Base-by-base conservation (phyloP, 2,329 filamentous ascomycete genomes). In the Aspergillus fumigatus region DNA sequence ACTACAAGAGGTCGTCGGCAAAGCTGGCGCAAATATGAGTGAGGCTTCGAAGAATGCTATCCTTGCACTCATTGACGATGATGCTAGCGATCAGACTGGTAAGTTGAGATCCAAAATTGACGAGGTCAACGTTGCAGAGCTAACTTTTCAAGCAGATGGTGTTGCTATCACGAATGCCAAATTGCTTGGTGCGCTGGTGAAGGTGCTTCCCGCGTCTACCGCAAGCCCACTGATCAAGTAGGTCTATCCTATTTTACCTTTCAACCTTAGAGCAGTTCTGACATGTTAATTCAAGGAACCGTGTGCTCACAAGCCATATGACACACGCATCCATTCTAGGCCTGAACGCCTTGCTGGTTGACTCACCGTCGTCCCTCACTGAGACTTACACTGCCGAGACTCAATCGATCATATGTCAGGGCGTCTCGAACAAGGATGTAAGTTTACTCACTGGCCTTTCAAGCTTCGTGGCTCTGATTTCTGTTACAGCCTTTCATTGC, bases 21-120 rank as follows among this genome's bases (percentile, higher is more conserved):
- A 96, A 75, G 93, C 92, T 19, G 94, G 94, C 54, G 82, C 82
- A 56, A 97, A 93, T 75, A 99, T 99, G 94, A 92, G 90, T 66
- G 94, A 97, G 67, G 79, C 87, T 23, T 97, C 93, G 50, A 87
- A 92, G 54, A 84, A 86, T 58, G 87, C 92, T n/a, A 91, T 99
- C 26, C 79, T 99, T 50, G 84, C 85, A 47, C 80, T 99, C 50
- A 97, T 99, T 67, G 94, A 97, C 72, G 86, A 86, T 64, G 92
- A 96, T 59, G 78, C 83, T 3, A 89, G 90, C 58, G 89, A 90
- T 62, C 82, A 82, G 48, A 90, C 92, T 68, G 84, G 86, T 71
- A 79, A 67, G 68, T 61, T 56, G 19, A 52, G 27, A n/a, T 41
- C 21, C 23, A 51, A 52, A 23, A 10, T n/a, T 23, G 41, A 27